phyloP scores from a whole-genome alignment of 1,139 yeast genomes.

The Scheffersomyces cryptocercus region DNA sequence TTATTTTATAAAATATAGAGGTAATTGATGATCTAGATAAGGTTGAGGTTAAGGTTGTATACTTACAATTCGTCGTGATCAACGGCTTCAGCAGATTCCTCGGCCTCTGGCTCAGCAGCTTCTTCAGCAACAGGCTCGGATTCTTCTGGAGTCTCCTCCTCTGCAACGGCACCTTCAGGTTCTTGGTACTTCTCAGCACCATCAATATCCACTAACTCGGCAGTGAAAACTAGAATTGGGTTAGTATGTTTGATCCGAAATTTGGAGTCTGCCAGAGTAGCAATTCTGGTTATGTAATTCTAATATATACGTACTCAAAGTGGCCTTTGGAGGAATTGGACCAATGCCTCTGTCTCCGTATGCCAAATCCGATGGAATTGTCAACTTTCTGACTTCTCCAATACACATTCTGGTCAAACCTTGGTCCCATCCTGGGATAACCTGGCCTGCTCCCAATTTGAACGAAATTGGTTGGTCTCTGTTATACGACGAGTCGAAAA shows the following conservation, averaged over 20 bases:
- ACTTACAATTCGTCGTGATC: constrained; percentile 15
- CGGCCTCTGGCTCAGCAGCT: background rate
- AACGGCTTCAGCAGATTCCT: background rate
- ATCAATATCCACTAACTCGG: constrained; percentile 56
- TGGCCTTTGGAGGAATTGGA: constrained; percentile 75
- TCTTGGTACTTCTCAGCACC: constrained; percentile 17
- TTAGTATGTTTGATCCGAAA: constrained; percentile 13
- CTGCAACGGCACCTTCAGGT: constrained; percentile 1
- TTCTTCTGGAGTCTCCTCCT: constrained; percentile 12
- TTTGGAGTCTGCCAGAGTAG: too few relatives aligned
- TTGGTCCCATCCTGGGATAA: constrained; percentile 86
- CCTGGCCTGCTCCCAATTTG: constrained; percentile 71
- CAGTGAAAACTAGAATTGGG: constrained; percentile 41
- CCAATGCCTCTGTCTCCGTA: constrained; percentile 80
- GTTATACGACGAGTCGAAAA: constrained; percentile 70
- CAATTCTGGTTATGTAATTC: background rate
- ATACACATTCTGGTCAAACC: constrained; percentile 75
- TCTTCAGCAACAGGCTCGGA: background rate
- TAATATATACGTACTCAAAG: constrained; percentile 39
- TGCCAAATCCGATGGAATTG: constrained; percentile 75
- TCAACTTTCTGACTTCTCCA: constrained; percentile 79
- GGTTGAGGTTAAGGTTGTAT: background rate
- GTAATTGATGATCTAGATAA: background rate
- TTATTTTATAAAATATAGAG: background rate
- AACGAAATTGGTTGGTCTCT: constrained; percentile 71